These are phyloP conservation scores for Paecilomyces sp. DNA, from an alignment of 2,329 filamentous ascomycete genomes.

Conservation along the genomic window DNA sequence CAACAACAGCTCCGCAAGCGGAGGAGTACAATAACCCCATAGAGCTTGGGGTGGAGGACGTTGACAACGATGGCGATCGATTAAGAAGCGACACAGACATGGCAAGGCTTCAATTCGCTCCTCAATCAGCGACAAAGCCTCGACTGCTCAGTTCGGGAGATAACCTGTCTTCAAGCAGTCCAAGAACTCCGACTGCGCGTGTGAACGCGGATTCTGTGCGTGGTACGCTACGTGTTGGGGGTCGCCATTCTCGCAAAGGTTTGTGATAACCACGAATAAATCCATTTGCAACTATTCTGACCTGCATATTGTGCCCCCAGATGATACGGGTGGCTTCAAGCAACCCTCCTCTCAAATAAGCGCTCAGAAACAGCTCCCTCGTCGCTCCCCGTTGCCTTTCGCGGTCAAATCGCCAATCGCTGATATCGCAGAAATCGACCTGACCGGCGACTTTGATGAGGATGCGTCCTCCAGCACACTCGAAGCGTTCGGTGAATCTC, in stretches of 20 bases:
- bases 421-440: conserved; percentile 39
- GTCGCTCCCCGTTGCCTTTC: conserved; percentile 10
- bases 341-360: conserved; percentile 12
- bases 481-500: conserved; percentile 35
- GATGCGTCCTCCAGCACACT: conserved; percentile 28
- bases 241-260: conserved; percentile 17
- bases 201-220: conserved; percentile 6
- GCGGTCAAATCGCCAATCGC: conserved; percentile 14
- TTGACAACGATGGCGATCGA: conserved; percentile 17
- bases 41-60: conserved; percentile 9
- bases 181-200: conserved; percentile 14
- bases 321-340: conserved; percentile 11
- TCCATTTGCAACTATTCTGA: neutral
- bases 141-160: conserved; percentile 29
- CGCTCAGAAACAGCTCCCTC: conserved; percentile 9
- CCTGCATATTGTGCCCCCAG: conserved; percentile 4
- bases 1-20: conserved; percentile 2
- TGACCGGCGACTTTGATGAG: conserved; percentile 32
- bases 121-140: conserved; percentile 32
- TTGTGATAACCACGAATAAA: conserved; percentile 3
- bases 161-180: conserved; percentile 10
- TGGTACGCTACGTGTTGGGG: conserved; percentile 2
- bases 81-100: conserved; percentile 25
- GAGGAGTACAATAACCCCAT: conserved; percentile 6
- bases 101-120: conserved; percentile 38